Conservation (phyloP, 495 filamentous ascomycete species). For the Penicillium crystallinum region DNA sequence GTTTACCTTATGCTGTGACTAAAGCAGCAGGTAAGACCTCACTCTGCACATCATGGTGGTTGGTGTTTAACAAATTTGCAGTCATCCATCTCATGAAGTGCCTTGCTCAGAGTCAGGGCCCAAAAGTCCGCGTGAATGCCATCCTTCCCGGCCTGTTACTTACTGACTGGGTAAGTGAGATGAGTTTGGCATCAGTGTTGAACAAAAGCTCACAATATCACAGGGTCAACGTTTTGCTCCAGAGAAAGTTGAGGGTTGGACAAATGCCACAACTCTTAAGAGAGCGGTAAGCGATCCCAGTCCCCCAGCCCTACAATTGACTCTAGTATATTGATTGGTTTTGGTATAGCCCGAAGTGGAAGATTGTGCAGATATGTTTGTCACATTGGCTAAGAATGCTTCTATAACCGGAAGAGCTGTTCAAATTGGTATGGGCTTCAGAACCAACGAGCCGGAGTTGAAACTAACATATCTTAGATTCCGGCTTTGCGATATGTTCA, state of each 20-base stretch:
- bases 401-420: conserved; percentile 55
- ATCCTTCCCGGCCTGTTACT: conserved; percentile 61
- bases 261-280: conserved; percentile 37
- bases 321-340: conserved; percentile 8
- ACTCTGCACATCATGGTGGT: not conserved
- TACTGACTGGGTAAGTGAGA: conserved; percentile 62
- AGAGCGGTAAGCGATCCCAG: conserved; percentile 30
- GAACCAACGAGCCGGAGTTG: not conserved
- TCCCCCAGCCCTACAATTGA: not conserved
- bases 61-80: conserved; percentile 8
- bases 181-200: not conserved
- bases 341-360: conserved; percentile 47
- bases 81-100: conserved; percentile 69
- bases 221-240: conserved; percentile 45
- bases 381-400: conserved; percentile 49
- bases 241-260: conserved; percentile 35
- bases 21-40: conserved; percentile 52
- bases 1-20: conserved; percentile 61
- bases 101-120: conserved; percentile 60
- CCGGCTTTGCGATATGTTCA: conserved; percentile 30
- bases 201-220: not conserved
- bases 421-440: conserved; percentile 42
- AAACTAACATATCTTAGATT: conserved; percentile 24
- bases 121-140: conserved; percentile 63
- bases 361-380: conserved; percentile 49